These are phyloP conservation scores for Forsythia suspensa DNA, from an alignment of 257 asterid genomes.

Conservation along the genomic window DNA sequence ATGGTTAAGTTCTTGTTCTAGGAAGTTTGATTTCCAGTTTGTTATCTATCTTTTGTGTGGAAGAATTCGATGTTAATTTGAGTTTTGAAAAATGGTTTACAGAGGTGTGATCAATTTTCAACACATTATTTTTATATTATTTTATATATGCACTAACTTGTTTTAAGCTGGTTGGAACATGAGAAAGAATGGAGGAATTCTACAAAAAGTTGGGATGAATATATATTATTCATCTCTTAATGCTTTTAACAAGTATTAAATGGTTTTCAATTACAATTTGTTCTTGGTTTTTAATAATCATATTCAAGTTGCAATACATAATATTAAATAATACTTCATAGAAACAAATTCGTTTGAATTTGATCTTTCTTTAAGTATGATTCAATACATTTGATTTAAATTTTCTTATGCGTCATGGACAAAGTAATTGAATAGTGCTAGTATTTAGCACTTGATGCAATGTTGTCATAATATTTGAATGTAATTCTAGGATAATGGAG, in stretches of 20 bases:
- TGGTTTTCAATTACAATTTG: too few species aligned
- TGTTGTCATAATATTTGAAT: not conserved
- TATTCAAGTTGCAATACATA: not conserved
- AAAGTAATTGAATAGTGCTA: not conserved
- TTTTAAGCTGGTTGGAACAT: not conserved
- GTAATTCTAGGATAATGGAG: constrained; percentile 86
- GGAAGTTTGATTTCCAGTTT: not conserved
- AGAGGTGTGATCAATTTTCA: constrained; percentile 84
- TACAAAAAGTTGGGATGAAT: not conserved
- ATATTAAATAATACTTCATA: not conserved
- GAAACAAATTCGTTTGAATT: not conserved
- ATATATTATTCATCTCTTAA: not conserved
- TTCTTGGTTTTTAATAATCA: not conserved
- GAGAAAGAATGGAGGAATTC: not conserved
- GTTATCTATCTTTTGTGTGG: constrained; percentile 5
- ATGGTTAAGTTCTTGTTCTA: not conserved
- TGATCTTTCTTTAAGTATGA: not conserved
- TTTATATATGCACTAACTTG: not conserved
- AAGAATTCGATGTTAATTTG: not conserved
- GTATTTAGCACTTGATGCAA: not conserved
- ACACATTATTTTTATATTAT: too few species aligned
- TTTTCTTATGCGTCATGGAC: not conserved
- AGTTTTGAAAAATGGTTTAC: constrained; percentile 31
- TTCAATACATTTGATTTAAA: not conserved
- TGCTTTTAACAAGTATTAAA: not conserved